Evolutionary conservation across 352 stramenopile species (phyloP), one percentile per base, ranked within the genome.

Genomic region (Phytophthora gonapodyides): DNA sequence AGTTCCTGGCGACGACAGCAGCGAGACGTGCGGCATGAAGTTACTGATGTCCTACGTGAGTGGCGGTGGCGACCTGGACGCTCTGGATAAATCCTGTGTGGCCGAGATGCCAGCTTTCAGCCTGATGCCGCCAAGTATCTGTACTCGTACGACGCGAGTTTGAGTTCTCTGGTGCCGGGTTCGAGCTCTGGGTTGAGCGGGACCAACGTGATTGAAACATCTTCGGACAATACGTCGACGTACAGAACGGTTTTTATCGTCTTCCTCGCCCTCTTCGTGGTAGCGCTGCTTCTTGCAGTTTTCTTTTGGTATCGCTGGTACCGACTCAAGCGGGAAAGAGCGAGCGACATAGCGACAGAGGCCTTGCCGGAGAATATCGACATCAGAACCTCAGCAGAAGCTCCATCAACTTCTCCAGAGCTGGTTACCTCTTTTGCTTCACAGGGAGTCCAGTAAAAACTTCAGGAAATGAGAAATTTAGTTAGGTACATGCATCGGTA

Each of bases 221-320:
- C 12, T 10, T 38, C 58, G 2, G 49, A 60, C n/a, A 37, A 40
- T 31, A 51, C 31, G 19, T 58, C 64, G 21, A 63, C 46, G 3
- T 84, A 76, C 64, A 82, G 78, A 67, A 62, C 50, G 2, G 51
- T 57, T 12, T 84, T 84, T 53, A 73, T 84, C 61, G 67, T 79
- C 19, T 79, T 84, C 54, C 46, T 74, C 10, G 61, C 72, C 27
- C 64, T 84, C 15, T 84, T 84, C 16, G 34, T 78, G 1, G 11
- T 73, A 7, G 50, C 63, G 12, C 37, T 73, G 15, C 19, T 57
- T 2, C 27, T 70, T 12, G 72, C 67, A n/a, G 43, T 1, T 15
- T 61, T 64, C 41, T 76, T 84, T 19, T 47, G 61, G 12, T 62
- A 66, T 59, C 67, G 66, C 40, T 81, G 61, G 67, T 35, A 47